A percentile compares a stretch with the other conserved stretches of the same genome.
Conservation (phyloP, 148 eudicot genomes). For the Chenopodium quinoa region DNA sequence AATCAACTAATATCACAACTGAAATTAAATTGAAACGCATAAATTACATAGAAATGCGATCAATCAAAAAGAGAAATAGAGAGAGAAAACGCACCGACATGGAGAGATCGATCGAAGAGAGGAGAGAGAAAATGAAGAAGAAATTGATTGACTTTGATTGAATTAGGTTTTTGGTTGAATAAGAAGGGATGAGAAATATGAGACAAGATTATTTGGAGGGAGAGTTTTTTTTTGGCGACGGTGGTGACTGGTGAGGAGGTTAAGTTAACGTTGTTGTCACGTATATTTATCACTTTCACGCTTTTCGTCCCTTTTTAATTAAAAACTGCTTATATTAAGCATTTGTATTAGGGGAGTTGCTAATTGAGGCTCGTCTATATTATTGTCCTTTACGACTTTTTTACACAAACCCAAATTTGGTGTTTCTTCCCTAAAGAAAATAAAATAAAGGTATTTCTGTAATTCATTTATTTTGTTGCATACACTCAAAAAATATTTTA, state of each 20-base stretch:
- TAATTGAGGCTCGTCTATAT: no score
- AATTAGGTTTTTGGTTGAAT: background rate
- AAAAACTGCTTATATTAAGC: no score
- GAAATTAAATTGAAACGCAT: background rate
- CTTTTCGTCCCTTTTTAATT: background rate
- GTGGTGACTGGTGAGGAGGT: background rate
- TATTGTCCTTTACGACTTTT: no score
- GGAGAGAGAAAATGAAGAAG: background rate
- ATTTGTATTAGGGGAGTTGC: no score
- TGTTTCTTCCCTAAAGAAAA: no score
- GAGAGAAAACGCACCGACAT: constrained; percentile 3
- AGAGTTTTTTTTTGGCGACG: background rate
- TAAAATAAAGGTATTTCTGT: no score
- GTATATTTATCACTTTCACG: constrained; percentile 1
- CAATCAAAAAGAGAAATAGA: background rate
- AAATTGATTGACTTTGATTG: background rate
- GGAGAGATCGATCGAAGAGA: background rate
- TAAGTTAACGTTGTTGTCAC: constrained; percentile 14
- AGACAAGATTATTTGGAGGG: background rate
- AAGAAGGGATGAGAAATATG: background rate
- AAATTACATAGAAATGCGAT: background rate
- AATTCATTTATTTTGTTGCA: no score
- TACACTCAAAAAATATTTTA: no score
- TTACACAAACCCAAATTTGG: no score
- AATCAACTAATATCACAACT: background rate